Conservation (phyloP, 441 rosid genomes). For the Sinapis alba region DNA sequence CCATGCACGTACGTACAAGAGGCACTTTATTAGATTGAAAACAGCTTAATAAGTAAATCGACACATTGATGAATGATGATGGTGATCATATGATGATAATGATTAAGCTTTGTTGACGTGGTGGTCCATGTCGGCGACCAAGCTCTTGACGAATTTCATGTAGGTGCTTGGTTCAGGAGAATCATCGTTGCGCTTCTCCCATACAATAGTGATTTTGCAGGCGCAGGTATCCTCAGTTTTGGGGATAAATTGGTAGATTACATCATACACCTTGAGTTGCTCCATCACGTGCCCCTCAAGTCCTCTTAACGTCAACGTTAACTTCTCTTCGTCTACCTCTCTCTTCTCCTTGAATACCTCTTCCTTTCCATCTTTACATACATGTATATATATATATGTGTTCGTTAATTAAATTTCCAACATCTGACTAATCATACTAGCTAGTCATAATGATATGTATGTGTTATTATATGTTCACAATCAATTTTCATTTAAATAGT, state of each 20-base stretch:
- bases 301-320: background rate
- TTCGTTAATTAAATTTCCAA: background rate
- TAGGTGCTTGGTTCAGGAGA: conserved; percentile 18
- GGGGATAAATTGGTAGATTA: conserved; percentile 15
- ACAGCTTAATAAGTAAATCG: background rate
- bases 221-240: conserved; percentile 5
- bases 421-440: background rate
- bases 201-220: conserved; percentile 12
- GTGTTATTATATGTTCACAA: background rate
- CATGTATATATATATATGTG: background rate
- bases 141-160: conserved; percentile 24
- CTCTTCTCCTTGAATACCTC: conserved; percentile 22
- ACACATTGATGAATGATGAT: background rate
- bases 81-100: background rate
- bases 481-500: background rate
- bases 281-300: conserved; percentile 1
- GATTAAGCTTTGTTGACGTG: conserved; percentile 11
- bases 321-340: conserved; percentile 24
- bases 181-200: conserved; percentile 29
- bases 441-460: background rate
- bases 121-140: conserved; percentile 22
- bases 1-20: background rate
- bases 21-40: background rate
- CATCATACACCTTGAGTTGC: conserved; percentile 19
- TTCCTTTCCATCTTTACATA: conserved; percentile 26